Evolutionary conservation across 2,329 filamentous ascomycete genomes (phyloP).

Genomic region (Onygena corvina): DNA sequence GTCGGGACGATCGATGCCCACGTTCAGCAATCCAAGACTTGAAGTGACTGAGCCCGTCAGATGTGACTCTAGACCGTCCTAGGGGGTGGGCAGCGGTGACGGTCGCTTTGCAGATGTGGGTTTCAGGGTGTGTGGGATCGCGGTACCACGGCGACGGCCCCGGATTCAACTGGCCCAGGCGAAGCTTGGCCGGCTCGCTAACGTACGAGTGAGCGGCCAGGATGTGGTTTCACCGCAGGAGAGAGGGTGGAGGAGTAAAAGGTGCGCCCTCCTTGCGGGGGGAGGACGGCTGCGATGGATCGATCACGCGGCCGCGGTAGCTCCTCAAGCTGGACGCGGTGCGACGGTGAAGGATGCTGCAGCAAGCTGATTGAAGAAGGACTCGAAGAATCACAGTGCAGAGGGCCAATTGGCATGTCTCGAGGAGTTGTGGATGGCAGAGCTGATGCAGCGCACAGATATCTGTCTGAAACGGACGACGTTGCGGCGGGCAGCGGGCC

Average conservation of each 20-base stretch:
- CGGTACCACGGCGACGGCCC: neutral
- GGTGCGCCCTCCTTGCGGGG: no score
- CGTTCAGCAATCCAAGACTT: slow-evolving; percentile 12
- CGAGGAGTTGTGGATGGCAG: neutral
- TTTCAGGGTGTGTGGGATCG: slow-evolving; percentile 1
- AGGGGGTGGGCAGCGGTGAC: neutral
- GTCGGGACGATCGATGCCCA: slow-evolving; percentile 16
- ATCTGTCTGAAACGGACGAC: neutral
- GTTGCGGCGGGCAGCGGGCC: neutral
- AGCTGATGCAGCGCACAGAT: slow-evolving; percentile 2
- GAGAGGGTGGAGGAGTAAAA: neutral
- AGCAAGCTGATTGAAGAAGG: slow-evolving; percentile 1
- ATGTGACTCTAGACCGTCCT: neutral
- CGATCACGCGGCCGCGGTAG: slow-evolving; percentile 8
- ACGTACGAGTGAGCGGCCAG: slow-evolving; percentile 9
- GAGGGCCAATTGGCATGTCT: neutral
- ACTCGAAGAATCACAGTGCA: neutral
- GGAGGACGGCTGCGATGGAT: neutral
- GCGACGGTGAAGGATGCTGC: slow-evolving; percentile 6
- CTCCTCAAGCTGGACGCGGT: slow-evolving; percentile 10
- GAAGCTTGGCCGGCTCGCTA: slow-evolving; percentile 4
- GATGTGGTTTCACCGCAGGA: slow-evolving; percentile 9
- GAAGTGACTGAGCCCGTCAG: neutral
- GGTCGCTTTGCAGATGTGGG: neutral
- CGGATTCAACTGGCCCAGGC: slow-evolving; percentile 1